phyloP scores from a whole-genome alignment of 2,329 filamentous ascomycete species.

The Talaromyces sp. region DNA sequence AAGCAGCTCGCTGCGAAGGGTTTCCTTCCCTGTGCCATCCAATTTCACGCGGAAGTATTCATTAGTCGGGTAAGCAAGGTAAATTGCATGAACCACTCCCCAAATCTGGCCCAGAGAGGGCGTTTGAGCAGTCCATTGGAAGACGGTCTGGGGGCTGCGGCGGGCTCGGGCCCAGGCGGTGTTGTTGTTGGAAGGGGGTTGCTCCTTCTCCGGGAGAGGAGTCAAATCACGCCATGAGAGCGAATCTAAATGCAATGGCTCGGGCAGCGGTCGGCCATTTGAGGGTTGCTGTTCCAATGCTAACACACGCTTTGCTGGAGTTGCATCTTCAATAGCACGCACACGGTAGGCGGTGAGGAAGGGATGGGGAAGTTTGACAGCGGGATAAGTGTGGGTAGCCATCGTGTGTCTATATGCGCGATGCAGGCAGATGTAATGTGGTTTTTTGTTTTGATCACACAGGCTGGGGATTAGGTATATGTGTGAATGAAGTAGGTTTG shows the following conservation, averaged over 20 bases:
- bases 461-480: not conserved
- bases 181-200: conserved; percentile 26
- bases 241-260: conserved; percentile 43
- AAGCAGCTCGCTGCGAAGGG: conserved; percentile 46
- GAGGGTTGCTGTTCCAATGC: conserved; percentile 35
- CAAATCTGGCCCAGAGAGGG: conserved; percentile 52
- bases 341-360: conserved; percentile 51
- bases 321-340: conserved; percentile 28
- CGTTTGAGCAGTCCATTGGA: conserved; percentile 42
- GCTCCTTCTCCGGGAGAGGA: conserved; percentile 17
- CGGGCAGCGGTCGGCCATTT: conserved; percentile 34
- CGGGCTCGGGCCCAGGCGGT: conserved; percentile 49
- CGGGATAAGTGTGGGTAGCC: conserved; percentile 30
- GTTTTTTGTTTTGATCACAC: not conserved
- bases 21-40: conserved; percentile 35
- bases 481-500: no score
- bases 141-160: conserved; percentile 45
- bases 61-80: conserved; percentile 46
- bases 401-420: not conserved
- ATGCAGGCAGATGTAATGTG: no score
- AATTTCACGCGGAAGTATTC: conserved; percentile 51
- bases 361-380: conserved; percentile 51
- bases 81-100: conserved; percentile 51
- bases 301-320: conserved; percentile 34
- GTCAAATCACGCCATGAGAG: conserved; percentile 44